These are phyloP conservation scores for Wickerhamiella allomyrinae DNA, from an alignment of 805 yeast genomes.

Conservation along the genomic window DNA sequence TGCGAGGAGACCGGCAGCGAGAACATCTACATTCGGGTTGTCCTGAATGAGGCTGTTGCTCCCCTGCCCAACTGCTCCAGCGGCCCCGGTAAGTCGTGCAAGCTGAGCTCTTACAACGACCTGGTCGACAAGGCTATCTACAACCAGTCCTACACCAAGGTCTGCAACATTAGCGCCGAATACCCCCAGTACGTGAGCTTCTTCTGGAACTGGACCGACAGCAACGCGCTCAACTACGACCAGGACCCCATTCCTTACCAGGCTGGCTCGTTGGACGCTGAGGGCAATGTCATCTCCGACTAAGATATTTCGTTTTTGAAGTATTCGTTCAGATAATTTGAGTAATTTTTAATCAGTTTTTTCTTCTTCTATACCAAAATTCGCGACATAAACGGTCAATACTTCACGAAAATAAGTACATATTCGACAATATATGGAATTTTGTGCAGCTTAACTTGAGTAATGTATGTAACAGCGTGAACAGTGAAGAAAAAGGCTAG, in stretches of 20 bases:
- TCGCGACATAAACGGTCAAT: too few species aligned
- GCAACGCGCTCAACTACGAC: constrained; percentile 9
- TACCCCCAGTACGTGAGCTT: constrained; percentile 9
- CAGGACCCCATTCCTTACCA: constrained; percentile 9
- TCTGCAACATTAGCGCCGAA: constrained; percentile 1
- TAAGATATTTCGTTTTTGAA: too few species aligned
- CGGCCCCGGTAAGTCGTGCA: constrained; percentile 40
- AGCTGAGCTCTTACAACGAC: constrained; percentile 17
- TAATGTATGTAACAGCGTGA: too few species aligned
- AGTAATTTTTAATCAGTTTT: too few species aligned
- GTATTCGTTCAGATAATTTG: too few species aligned
- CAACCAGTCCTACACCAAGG: constrained; percentile 2
- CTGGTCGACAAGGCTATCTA: constrained; percentile 4
- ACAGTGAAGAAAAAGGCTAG: too few species aligned
- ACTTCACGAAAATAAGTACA: too few species aligned
- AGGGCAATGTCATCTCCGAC: too few species aligned
- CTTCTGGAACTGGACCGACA: constrained; percentile 14
- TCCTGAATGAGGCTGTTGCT: constrained; percentile 40
- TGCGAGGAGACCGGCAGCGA: background rate
- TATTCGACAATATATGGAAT: too few species aligned
- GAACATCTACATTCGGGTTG: constrained; percentile 31
- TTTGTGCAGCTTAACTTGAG: too few species aligned
- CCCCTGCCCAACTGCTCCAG: constrained; percentile 35
- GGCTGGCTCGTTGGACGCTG: constrained; percentile 2
- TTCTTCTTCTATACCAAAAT: too few species aligned